Evolutionary conservation across 78 protist species (phyloP).

Genomic region (Cavenderia fasciculata): DNA sequence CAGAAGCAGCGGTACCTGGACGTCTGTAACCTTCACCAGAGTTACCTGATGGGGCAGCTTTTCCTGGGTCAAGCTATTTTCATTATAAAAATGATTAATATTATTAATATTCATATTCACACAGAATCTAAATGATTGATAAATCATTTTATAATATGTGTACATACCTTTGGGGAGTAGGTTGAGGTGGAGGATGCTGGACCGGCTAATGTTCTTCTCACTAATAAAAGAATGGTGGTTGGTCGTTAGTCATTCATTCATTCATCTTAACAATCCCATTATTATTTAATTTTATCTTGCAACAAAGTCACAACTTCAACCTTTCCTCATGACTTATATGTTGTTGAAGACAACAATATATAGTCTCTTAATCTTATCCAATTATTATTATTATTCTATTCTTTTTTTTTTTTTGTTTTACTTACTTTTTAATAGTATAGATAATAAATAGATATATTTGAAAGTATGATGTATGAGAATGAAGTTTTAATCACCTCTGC

Average conservation of each 20-base stretch:
- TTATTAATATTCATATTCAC: background rate
- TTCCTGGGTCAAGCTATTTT: conserved; percentile 78
- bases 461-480: background rate
- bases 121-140: no score
- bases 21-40: conserved; percentile 52
- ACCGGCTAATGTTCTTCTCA: conserved; percentile 78
- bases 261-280: no score
- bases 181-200: conserved; percentile 64
- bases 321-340: background rate
- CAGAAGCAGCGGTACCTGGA: conserved; percentile 61
- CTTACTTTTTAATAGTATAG: background rate
- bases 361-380: background rate
- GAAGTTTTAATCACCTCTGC: no score
- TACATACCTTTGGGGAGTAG: conserved; percentile 52
- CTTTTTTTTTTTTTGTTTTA: background rate
- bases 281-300: no score
- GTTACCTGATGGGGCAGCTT: conserved; percentile 63
- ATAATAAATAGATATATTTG: background rate
- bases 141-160: no score
- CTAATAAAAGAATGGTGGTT: background rate
- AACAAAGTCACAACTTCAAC: no score
- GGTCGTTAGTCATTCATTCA: no score
- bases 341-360: background rate
- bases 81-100: background rate
- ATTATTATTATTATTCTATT: background rate